A percentile compares a stretch with the other conserved stretches of the same genome.
These are phyloP conservation scores for Tolypocladium tropicale DNA, from an alignment of 2,329 filamentous ascomycete genomes.

Conservation along the genomic window DNA sequence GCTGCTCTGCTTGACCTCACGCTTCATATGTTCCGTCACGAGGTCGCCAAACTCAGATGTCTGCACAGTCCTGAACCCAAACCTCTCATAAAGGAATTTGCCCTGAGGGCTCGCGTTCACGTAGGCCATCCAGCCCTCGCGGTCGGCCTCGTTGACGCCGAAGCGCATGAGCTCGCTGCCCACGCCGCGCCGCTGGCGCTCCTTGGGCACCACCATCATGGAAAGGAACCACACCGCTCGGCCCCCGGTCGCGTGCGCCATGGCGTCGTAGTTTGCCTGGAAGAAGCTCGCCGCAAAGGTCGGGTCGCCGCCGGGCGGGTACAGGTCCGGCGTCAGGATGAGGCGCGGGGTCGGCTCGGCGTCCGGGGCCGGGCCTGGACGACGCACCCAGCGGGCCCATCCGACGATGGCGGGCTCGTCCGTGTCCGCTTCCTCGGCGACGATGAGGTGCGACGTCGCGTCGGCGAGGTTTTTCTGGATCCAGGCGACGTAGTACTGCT, in stretches of 20 bases:
- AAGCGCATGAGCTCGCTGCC: conserved; percentile 21
- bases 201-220: conserved; percentile 19
- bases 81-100: conserved; percentile 16
- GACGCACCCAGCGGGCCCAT: conserved; percentile 24
- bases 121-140: conserved; percentile 16
- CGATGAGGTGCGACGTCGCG: conserved; percentile 17
- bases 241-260: conserved; percentile 13
- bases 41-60: conserved; percentile 9
- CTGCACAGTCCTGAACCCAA: conserved; percentile 16
- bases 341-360: conserved; percentile 1
- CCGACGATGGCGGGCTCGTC: conserved; percentile 13
- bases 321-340: conserved; percentile 13
- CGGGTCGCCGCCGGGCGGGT: conserved; percentile 14
- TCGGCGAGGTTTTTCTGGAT: conserved; percentile 15
- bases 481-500: conserved; percentile 9
- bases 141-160: conserved; percentile 18
- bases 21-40: conserved; percentile 19
- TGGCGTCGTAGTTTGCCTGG: conserved; percentile 15
- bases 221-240: conserved; percentile 22
- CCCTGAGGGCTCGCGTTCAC: conserved; percentile 17
- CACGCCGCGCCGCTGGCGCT: conserved; percentile 20
- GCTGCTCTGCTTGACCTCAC: conserved; percentile 6
- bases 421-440: conserved; percentile 14
- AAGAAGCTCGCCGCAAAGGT: conserved; percentile 31
- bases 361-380: conserved; percentile 6